phyloP scores from a whole-genome alignment of 148 eudicot species.

The Arctostaphylos glauca region DNA sequence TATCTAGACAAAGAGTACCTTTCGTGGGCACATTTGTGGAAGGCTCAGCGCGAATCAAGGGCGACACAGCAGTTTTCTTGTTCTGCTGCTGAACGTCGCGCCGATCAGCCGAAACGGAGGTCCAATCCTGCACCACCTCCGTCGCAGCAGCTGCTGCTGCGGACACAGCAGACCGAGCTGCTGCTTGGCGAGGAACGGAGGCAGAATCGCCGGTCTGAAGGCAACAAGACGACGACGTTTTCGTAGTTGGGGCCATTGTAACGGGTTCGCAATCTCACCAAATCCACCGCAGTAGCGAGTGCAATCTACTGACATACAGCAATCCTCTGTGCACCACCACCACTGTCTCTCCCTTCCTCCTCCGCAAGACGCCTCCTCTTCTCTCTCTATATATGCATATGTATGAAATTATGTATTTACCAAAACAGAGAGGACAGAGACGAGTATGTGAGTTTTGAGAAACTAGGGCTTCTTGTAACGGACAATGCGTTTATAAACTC shows the following conservation, averaged over 20 bases:
- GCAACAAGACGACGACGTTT: conserved; percentile 49
- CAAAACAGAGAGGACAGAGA: not conserved
- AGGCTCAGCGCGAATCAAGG: conserved; percentile 40
- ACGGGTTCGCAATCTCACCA: conserved; percentile 56
- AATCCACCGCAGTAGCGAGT: conserved; percentile 45
- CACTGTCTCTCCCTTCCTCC: conserved; percentile 10
- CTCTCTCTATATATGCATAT: not conserved
- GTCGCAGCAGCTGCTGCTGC: conserved; percentile 4
- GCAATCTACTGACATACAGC: conserved; percentile 72
- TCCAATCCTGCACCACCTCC: conserved; percentile 33
- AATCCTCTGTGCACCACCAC: conserved; percentile 17
- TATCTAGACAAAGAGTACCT: conserved; percentile 24
- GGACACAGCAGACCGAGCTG: conserved; percentile 16
- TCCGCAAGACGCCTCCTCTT: conserved; percentile 10
- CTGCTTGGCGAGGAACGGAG: conserved; percentile 24
- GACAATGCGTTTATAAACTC: conserved; percentile 12
- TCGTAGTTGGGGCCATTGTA: conserved; percentile 73
- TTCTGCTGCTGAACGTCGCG: conserved; percentile 21
- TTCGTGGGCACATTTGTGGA: conserved; percentile 37
- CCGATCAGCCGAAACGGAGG: conserved; percentile 5
- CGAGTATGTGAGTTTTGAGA: not conserved
- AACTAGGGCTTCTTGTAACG: conserved; percentile 13
- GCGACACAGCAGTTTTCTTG: conserved; percentile 24
- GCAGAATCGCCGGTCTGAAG: conserved; percentile 6
- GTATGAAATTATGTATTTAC: not conserved